phyloP scores from a whole-genome alignment of 208 protist species.

The Acanthamoeba lenticulata region DNA sequence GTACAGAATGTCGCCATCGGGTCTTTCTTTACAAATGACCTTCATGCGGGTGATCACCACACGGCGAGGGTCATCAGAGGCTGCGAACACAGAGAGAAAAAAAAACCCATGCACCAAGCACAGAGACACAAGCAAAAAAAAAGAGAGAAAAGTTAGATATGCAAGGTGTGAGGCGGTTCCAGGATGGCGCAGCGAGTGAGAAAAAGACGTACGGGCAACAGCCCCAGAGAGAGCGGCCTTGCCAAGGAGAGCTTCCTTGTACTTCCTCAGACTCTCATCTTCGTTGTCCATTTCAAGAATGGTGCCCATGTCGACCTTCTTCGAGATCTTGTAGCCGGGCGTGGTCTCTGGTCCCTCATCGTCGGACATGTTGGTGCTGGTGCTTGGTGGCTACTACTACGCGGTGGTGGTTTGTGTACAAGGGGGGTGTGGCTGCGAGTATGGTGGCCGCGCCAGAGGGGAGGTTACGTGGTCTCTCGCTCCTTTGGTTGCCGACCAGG shows the following conservation, averaged over 20 bases:
- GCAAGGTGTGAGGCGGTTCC: too few species aligned
- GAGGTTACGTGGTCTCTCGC: not conserved
- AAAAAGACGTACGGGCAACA: slow-evolving; percentile 15
- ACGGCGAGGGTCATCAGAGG: slow-evolving; percentile 78
- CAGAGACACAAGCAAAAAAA: not conserved
- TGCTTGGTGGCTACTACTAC: not conserved
- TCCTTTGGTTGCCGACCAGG: too few species aligned
- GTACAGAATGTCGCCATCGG: slow-evolving; percentile 76
- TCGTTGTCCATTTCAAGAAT: slow-evolving; percentile 81
- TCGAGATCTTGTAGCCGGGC: slow-evolving; percentile 77
- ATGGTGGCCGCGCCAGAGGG: not conserved
- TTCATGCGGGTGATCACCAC: slow-evolving; percentile 82
- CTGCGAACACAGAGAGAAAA: not conserved
- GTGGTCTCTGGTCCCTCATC: slow-evolving; percentile 47
- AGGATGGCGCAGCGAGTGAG: not conserved
- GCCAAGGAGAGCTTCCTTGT: slow-evolving; percentile 81
- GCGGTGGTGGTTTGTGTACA: not conserved
- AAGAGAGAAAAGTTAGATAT: not conserved
- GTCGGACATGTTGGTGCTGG: slow-evolving; percentile 44
- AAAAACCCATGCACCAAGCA: slow-evolving; percentile 38
- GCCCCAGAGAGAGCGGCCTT: slow-evolving; percentile 6
- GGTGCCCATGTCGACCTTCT: slow-evolving; percentile 76
- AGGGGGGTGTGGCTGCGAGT: not conserved
- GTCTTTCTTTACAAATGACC: slow-evolving; percentile 78
- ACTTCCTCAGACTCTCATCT: slow-evolving; percentile 84